Base-by-base conservation (phyloP, 2,329 filamentous ascomycete species). In the Trichoderma koningiopsis region DNA sequence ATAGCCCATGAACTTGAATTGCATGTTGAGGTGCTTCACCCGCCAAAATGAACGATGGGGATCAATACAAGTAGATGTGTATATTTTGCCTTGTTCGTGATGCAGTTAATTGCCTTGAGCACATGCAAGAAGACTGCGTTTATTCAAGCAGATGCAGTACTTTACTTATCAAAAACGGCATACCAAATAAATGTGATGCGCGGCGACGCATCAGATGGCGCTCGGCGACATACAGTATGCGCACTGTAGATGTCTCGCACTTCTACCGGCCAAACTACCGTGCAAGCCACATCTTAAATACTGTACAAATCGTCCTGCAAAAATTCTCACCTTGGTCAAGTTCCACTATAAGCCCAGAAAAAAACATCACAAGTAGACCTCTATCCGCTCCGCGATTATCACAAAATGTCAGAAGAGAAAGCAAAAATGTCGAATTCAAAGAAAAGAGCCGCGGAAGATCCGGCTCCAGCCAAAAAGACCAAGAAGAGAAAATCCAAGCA, bases 381-480 rank as follows among this genome's bases (percentile, higher is more conserved):
- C 47, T 11, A 13, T 35, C 29, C 16, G 5, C 40, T 35, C 27
- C 43, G 19, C 35, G 24, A n/a, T 33, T 11, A 63, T 35, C 40
- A 35, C 22, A 43, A 40, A 43, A 43, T n/a, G 37, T 10, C 37
- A 52, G 24, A 29, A 8, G 29, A 31, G 11, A 35, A 40, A 60
- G 16, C 19, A 19, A 43, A 58, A 47, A 83, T 83, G 81, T 78
- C 81, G 4, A 81, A 80, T 69, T 72, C 82, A 60, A 86, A 82
- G 75, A 91, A 88, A 79, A 87, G 89, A 73, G 84, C 86, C 71
- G 83, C 83, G 1, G 86, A 87, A 27, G 79, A 82, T 29, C 82
- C 83, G 13, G 76, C 78, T 49, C 75, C 79, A 3, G 69, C 70
- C 52, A 80, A 79, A 71, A 87, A 87, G 76, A 82, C 79, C 70